phyloP scores from a whole-genome alignment of 352 stramenopile genomes.

The Phytophthora meadii region DNA sequence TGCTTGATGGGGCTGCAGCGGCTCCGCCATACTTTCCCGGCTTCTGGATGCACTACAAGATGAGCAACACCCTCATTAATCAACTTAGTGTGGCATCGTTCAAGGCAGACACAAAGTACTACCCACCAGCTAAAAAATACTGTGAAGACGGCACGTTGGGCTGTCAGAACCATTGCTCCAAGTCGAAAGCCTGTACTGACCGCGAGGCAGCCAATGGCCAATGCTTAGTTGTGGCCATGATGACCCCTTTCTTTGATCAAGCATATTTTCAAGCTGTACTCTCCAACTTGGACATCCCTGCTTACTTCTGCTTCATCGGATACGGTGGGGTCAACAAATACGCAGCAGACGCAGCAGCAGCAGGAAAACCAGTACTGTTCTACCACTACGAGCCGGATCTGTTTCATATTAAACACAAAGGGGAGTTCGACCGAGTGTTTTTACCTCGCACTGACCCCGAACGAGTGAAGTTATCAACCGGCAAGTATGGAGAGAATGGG shows the following conservation, averaged over 20 bases:
- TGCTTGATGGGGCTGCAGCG: constrained; percentile 14
- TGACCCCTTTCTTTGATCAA: constrained; percentile 34
- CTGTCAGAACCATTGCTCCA: constrained; percentile 53
- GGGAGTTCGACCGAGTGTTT: constrained; percentile 53
- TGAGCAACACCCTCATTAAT: constrained; percentile 40
- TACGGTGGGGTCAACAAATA: constrained; percentile 47
- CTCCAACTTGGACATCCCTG: constrained; percentile 56
- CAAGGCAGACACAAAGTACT: constrained; percentile 38
- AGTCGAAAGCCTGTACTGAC: constrained; percentile 48
- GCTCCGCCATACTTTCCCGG: constrained; percentile 38
- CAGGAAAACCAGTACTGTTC: constrained; percentile 46
- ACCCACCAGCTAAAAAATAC: constrained; percentile 28
- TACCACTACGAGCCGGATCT: constrained; percentile 63
- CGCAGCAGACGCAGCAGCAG: constrained; percentile 33
- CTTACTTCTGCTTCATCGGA: constrained; percentile 73
- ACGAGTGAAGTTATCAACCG: constrained; percentile 38
- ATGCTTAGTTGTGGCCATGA: constrained; percentile 53
- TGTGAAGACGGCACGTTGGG: constrained; percentile 48
- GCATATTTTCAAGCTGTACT: constrained; percentile 57
- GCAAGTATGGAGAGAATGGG: constrained; percentile 54
- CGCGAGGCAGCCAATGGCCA: constrained; percentile 19
- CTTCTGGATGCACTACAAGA: constrained; percentile 63
- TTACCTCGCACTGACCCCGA: constrained; percentile 43
- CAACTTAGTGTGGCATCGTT: constrained; percentile 32
- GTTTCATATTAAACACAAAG: constrained; percentile 48